Base-by-base conservation (phyloP, 2,329 filamentous ascomycete genomes). In the Ceratocystis papillata region DNA sequence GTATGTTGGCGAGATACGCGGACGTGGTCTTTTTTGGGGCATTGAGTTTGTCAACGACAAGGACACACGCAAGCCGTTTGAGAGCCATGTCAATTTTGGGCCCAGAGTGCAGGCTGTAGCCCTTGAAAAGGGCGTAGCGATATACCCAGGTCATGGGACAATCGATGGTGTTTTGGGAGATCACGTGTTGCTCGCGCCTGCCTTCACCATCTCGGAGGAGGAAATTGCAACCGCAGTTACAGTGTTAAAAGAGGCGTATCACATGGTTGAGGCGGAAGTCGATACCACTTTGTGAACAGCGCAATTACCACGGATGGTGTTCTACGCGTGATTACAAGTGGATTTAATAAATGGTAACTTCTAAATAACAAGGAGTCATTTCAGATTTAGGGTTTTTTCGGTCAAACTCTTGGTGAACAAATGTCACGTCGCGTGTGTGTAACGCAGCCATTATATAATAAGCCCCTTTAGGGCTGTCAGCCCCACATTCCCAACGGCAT, bases 141-240 rank as follows among this genome's bases (percentile, higher is more conserved):
- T 89, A 2, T 90, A 89, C 71, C 83, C 84, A 1, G 86, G 85
- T 0, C 75, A 76, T 0, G 87, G 87, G 1, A 84, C 83, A 0
- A 81, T 77, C 0, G 84, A 80, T 69, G 79, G 88, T 57, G 78
- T 81, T 1, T 72, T 72, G 1, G 87, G 88, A 8, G 88, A 92
- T 71, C 86, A 89, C 73, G 76, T 90, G 45, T 78, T 91, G 30
- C 71, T 92, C 10, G 82, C 87, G 1, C 88, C 88, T 4, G 80
- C 88, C 0, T 90, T 85, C 74, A 89, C 82, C 57, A 78, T 86
- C 25, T 83, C 79, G 0, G 74, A 75, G 55, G 77, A 77, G 6
- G 83, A 87, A 22, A 76, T 88, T 63, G 77, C 82, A 17, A 37
- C 53, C 7, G 53, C 53, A n/a, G 17, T 59, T 25, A 2, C 4